Percentiles rank a stretch among this genome's conserved stretches.
Evolutionary conservation across 768 basidiomycete genomes (phyloP).

Genomic region (Pleurotus ostreatus): DNA sequence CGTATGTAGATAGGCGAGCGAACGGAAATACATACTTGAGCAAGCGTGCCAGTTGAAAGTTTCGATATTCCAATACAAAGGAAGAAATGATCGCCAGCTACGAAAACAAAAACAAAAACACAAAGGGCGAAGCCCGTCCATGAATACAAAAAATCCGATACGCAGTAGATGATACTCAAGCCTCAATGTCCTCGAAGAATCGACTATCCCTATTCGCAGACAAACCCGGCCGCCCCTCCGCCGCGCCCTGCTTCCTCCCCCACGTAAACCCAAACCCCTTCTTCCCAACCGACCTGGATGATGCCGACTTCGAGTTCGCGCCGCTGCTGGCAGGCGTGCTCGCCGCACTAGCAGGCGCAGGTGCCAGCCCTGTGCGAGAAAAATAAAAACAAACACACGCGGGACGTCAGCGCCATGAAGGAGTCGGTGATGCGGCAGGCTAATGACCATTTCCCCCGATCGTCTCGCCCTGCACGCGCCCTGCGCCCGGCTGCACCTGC

Average conservation of each 20-base stretch:
- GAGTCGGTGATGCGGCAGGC: background rate
- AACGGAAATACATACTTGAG: too few relatives aligned
- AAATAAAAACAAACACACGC: background rate
- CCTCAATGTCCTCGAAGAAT: slow-evolving; percentile 1
- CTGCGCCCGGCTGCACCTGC: slow-evolving; percentile 54
- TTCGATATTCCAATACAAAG: too few relatives aligned
- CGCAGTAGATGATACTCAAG: background rate
- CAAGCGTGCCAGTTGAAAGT: too few relatives aligned
- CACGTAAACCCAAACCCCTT: background rate
- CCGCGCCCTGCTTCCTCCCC: background rate
- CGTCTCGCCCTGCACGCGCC: slow-evolving; percentile 33
- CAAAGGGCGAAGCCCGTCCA: background rate
- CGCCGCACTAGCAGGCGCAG: background rate
- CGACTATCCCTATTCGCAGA: background rate
- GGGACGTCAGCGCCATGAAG: background rate
- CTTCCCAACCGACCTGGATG: background rate
- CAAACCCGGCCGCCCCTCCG: background rate
- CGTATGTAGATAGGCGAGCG: too few relatives aligned
- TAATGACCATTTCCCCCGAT: background rate
- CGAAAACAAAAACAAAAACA: background rate
- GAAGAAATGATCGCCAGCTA: too few relatives aligned
- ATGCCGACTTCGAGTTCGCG: background rate
- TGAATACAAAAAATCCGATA: background rate
- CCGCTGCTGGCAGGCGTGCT: background rate
- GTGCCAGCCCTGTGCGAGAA: background rate